A percentile compares a stretch with the other conserved stretches of the same genome.
These are phyloP conservation scores for Arxiozyma slooffiae DNA, from an alignment of 1,139 yeast genomes.

Conservation along the genomic window DNA sequence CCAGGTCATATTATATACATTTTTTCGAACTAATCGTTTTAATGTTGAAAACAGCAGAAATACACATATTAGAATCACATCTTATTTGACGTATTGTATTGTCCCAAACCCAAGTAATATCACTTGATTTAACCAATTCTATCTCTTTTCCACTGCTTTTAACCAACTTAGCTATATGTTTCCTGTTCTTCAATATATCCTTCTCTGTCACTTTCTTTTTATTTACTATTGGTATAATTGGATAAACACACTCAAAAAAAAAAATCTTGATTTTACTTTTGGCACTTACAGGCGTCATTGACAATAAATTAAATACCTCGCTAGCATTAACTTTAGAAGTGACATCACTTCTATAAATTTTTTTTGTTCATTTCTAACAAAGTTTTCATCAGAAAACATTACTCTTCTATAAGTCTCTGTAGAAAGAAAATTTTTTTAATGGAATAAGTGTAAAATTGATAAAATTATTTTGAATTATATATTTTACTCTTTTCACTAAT, in stretches of 20 bases:
- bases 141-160: conserved; percentile 4
- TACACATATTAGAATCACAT: conserved; percentile 17
- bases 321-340: conserved; percentile 7
- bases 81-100: conserved; percentile 11
- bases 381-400: conserved; percentile 5
- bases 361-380: conserved; percentile 17
- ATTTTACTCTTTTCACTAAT: conserved; percentile 7
- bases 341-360: conserved; percentile 12
- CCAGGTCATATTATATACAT: conserved; percentile 18
- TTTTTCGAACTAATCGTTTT: conserved; percentile 17
- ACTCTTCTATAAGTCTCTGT: conserved; percentile 9
- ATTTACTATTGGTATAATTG: conserved; percentile 20
- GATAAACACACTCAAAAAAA: conserved; percentile 19
- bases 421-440: conserved; percentile 18
- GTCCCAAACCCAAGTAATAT: conserved; percentile 14
- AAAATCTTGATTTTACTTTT: conserved; percentile 14
- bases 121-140: conserved; percentile 7
- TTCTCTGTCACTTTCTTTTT: conserved; percentile 6
- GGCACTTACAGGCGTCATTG: conserved; percentile 12
- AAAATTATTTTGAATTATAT: conserved; percentile 17
- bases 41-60: conserved; percentile 18
- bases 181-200: conserved; percentile 3
- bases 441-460: conserved; percentile 19
- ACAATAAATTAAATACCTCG: conserved; percentile 15
- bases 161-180: conserved; percentile 3